Evolutionary conservation across 2,329 filamentous ascomycete species (phyloP), one percentile per base, ranked within the genome.

Genomic region (Cordyceps cateniannulata): DNA sequence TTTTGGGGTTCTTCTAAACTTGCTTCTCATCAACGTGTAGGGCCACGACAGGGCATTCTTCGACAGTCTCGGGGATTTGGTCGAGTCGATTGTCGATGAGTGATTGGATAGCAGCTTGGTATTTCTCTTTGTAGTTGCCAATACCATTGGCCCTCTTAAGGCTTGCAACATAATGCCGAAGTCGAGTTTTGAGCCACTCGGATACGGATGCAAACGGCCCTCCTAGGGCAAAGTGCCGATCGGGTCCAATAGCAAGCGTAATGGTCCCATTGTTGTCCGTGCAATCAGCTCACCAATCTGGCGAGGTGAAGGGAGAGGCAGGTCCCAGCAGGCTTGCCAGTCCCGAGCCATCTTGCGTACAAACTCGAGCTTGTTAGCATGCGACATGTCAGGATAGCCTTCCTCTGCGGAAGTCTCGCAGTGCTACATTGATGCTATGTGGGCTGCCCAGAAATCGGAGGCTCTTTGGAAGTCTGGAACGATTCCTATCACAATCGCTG

Each of bases 231-330:
- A 47, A 62, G 29, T 66, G 65, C 18, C 62, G 63, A 45, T 66
- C 64, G 29, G 65, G 63, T 40, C 54, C 63, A 57, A 66, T 56
- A 47, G 32, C 56, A 45, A 66, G 62, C 49, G 32, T 38, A 53
- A 66, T 50, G 6, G 40, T 56, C 44, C 51, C 63, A 54, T 61
- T 58, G 4, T 35, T 58, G 35, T 62, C 52, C 3, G 35, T 52
- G 64, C 64, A 52, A 66, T 53, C 27, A 66, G 62, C 48, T 66
- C 62, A 48, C 65, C 64, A 48, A 66, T 66, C 9, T 61, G 49
- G 40, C 47, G 63, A 35, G 45, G 58, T 32, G 63, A 20, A 48
- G 65, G 65, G 29, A 66, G 64, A 12, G 61, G 64, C 20, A 66
- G 50, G 40, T 53, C 35, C 65, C 64, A 66, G 51, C 64, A 65